phyloP scores from a whole-genome alignment of 2,329 filamentous ascomycete species.

The Parascedosporium putredinis region DNA sequence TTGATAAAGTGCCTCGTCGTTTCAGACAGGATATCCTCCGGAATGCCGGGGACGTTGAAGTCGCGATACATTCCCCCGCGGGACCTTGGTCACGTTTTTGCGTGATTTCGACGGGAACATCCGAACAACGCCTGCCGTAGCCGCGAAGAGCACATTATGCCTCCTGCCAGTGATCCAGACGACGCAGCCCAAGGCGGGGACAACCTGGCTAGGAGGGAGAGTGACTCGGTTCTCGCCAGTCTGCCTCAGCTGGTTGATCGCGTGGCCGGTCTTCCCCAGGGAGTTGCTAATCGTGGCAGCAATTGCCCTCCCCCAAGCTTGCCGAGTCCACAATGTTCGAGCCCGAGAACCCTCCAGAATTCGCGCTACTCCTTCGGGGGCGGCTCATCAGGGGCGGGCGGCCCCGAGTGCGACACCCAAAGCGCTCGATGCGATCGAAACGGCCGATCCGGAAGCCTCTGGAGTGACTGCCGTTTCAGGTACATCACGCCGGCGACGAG shows the following conservation, averaged over 20 bases:
- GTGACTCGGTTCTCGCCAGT: conserved; percentile 66
- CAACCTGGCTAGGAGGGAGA: conserved; percentile 45
- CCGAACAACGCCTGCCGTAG: conserved; percentile 56
- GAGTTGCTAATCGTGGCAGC: conserved; percentile 66
- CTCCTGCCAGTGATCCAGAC: conserved; percentile 54
- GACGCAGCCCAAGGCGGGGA: conserved; percentile 49
- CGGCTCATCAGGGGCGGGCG: conserved; percentile 50
- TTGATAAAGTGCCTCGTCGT: conserved; percentile 44
- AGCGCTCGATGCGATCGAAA: conserved; percentile 61
- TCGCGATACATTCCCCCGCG: conserved; percentile 53
- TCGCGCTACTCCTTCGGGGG: conserved; percentile 41
- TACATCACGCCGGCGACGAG: conserved; percentile 37
- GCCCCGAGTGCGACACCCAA: conserved; percentile 61
- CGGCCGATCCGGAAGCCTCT: conserved; percentile 42
- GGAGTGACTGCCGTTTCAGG: conserved; percentile 34
- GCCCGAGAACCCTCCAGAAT: conserved; percentile 12
- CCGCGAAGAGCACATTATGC: conserved; percentile 51
- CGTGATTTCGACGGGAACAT: conserved; percentile 53
- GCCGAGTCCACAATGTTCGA: conserved; percentile 35
- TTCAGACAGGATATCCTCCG: conserved; percentile 48
- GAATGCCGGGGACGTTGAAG: conserved; percentile 52
- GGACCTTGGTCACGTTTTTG: conserved; percentile 39
- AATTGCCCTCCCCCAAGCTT: conserved; percentile 61
- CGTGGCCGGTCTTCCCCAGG: conserved; percentile 60
- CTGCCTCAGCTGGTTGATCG: conserved; percentile 61